Evolutionary conservation across 805 yeast species (phyloP), one percentile per base, ranked within the genome.

Genomic region (Candida maesae): DNA sequence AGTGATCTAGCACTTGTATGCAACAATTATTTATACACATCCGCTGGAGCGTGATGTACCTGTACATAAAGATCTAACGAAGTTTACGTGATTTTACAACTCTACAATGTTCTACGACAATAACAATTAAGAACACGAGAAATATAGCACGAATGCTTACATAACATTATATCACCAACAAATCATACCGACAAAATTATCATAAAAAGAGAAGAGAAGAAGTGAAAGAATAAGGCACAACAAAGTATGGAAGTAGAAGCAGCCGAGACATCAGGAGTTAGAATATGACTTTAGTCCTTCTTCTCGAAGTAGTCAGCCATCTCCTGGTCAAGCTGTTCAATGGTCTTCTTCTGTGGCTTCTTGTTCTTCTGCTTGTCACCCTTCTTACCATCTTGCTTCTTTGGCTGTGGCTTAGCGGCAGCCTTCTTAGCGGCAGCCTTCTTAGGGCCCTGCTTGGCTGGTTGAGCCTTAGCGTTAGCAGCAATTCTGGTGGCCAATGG

Each of bases 241-340:
- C n/a, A n/a, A n/a, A n/a, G n/a, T n/a, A n/a, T n/a, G n/a, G n/a
- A n/a, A n/a, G n/a, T n/a, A n/a, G n/a, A n/a, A n/a, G n/a, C n/a
- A n/a, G n/a, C n/a, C n/a, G n/a, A n/a, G n/a, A n/a, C n/a, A n/a
- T n/a, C 21, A 35, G 31, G 23, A n/a, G 21, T 27, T 19, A 33
- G 7, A 15, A 10, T 17, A 32, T 33, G n/a, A 46, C 57, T 59
- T 39, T 66, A 66, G 28, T 25, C 28, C 49, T 67, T 66, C 50
- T 67, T 70, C 48, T 79, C 80, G 56, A 91, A 90, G 70, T 91
- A 91, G 62, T 90, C 98, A 49, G 89, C 84, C 99, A 93, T 91
- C 71, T 91, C 98, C 63, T 90, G 95, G 68, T 93, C 99, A 61
- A 91, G 79, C 68, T 93, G 91, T 64, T 86, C 98, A 50, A 85